Conservation (phyloP, 805 yeast genomes). For the Saturnispora gosingensis region DNA sequence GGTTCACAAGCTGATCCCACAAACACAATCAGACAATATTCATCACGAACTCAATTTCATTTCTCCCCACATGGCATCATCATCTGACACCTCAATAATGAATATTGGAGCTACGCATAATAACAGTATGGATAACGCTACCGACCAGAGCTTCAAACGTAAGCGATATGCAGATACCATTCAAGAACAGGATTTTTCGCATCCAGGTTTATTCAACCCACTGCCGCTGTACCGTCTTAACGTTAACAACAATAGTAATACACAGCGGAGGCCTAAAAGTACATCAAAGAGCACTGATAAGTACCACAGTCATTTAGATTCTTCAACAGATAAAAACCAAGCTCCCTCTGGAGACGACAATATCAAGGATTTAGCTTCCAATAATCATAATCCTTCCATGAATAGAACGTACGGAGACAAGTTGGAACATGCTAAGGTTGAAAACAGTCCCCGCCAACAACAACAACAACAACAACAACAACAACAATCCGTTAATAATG, state of each 20-base stretch:
- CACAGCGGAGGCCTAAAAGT: neutral
- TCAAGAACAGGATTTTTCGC: conserved; percentile 4
- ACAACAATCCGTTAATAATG: neutral
- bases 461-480: conserved; percentile 11
- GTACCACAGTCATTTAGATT: neutral
- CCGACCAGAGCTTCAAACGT: neutral
- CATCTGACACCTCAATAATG: neutral
- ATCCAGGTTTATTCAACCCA: neutral
- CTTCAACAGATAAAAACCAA: neutral
- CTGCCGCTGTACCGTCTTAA: neutral
- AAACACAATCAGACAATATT: neutral
- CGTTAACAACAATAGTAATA: neutral
- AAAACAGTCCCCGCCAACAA: neutral
- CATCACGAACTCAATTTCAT: neutral
- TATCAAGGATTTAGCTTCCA: neutral
- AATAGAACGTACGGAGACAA: neutral
- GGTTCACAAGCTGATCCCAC: neutral
- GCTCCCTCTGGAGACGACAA: neutral
- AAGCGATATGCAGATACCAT: neutral
- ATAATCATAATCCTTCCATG: neutral
- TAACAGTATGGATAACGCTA: neutral
- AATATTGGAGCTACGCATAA: neutral
- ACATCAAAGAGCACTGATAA: neutral
- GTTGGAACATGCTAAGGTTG: neutral
- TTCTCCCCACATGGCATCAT: neutral